phyloP scores from a whole-genome alignment of 257 asterid genomes.

The Lycium ferocissimum region DNA sequence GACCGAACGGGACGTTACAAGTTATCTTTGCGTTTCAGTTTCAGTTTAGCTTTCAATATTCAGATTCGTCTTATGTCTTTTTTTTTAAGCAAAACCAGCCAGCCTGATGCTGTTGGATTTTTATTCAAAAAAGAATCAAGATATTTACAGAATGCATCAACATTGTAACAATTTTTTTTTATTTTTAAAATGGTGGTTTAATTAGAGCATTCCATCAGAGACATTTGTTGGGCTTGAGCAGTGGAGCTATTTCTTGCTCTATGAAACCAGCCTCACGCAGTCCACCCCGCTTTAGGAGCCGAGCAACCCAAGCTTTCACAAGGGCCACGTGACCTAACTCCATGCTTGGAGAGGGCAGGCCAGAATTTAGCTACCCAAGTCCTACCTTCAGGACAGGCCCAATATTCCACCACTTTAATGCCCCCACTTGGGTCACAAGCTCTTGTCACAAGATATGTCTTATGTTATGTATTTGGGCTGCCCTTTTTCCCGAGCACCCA shows the following conservation, averaged over 20 bases:
- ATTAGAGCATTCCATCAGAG: background rate
- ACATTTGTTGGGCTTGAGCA: background rate
- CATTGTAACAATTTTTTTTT: too few relatives aligned
- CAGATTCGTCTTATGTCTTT: too few relatives aligned
- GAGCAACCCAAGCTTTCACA: background rate
- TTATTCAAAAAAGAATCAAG: too few relatives aligned
- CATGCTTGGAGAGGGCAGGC: background rate
- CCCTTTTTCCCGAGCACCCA: too few relatives aligned
- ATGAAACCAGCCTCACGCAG: background rate
- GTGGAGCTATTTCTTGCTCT: background rate
- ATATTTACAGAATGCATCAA: too few relatives aligned
- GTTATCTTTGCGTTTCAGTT: too few relatives aligned
- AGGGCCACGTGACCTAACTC: background rate
- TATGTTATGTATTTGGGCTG: too few relatives aligned
- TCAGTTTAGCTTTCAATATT: too few relatives aligned
- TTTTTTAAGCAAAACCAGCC: too few relatives aligned
- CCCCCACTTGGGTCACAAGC: background rate
- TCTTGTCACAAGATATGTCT: too few relatives aligned
- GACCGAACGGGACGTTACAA: too few relatives aligned
- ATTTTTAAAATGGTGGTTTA: background rate
- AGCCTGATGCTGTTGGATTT: too few relatives aligned
- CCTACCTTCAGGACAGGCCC: background rate
- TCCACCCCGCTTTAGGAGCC: background rate
- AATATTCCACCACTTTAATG: background rate
- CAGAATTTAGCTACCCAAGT: background rate